Conservation (phyloP, 2,329 filamentous ascomycete genomes). For the Raffaelea ambrosiae region DNA sequence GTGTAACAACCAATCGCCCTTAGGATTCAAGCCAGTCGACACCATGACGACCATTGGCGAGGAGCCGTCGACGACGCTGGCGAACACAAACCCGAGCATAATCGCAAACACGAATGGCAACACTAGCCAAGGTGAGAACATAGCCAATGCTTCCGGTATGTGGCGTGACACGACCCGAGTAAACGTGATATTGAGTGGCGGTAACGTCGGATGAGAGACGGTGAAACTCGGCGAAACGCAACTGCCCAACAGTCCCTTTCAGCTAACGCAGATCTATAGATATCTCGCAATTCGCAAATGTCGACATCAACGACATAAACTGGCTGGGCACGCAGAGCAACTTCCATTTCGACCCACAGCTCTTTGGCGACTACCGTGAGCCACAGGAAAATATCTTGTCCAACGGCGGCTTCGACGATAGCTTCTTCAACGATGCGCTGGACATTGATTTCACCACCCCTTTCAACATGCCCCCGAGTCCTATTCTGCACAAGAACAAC, state of each 20-base stretch:
- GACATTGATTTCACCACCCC: constrained; percentile 74
- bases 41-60: constrained; percentile 58
- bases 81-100: no score
- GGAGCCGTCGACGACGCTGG: constrained; percentile 45
- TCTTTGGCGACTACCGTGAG: constrained; percentile 90
- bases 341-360: constrained; percentile 79
- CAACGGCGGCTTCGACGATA: constrained; percentile 61
- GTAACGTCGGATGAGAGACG: no score
- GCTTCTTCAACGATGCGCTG: constrained; percentile 66
- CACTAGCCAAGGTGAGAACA: constrained; percentile 23
- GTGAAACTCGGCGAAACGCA: no score
- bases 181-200: no score
- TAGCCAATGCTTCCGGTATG: no score
- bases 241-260: no score
- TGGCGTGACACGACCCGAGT: no score
- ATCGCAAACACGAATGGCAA: background rate
- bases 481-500: constrained; percentile 48
- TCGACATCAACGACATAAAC: constrained; percentile 53
- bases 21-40: constrained; percentile 54
- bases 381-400: constrained; percentile 71
- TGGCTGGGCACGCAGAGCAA: constrained; percentile 75
- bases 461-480: constrained; percentile 57
- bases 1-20: constrained; percentile 61
- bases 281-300: constrained; percentile 28
- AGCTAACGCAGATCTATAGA: constrained; percentile 17